Evolutionary conservation across 1,139 yeast species (phyloP), one percentile per base, ranked within the genome.

Genomic region (Taphrina flavorubra): DNA sequence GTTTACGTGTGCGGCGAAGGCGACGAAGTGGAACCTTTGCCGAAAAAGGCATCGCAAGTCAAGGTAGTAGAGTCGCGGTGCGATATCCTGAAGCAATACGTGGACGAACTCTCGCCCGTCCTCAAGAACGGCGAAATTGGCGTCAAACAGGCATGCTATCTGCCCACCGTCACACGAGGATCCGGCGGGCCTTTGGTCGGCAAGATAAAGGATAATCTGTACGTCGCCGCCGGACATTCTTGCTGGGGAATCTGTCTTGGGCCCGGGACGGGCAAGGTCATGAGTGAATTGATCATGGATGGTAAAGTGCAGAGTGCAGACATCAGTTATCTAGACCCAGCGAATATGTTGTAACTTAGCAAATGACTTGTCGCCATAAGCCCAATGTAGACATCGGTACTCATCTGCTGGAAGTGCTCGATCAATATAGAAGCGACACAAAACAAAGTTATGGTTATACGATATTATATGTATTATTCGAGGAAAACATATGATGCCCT

Each of bases 181-280:
- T 86, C 92, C 65, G 86, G 95, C 5, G 98, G 99, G 2, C 99
- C 99, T 0, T 82, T 94, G 70, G 87, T 94, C 72, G 99, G 99
- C 61, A 92, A 90, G 75, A 92, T 98, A 0, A 91, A 91, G 20
- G 86, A 84, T 37, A 88, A 88, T 72, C 80, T 94, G 72, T 90
- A 81, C 74, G 79, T 94, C 70, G 97, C 97, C 2, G 86, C 95
- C 20, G 99, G 98, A 0, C 99, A 94, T 78, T 88, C 96, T 25
- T 94, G 98, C 79, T 94, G 99, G 99, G 99, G 99, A 7, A 94
- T 94, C 72, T 94, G 94, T 79, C 92, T 94, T 78, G 97, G 97
- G 0, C 98, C 98, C 0, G 98, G 90, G 3, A 92, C 98, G 0
- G 99, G 99, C 20, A 87, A 91, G 75, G 84, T 94, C 61, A 85